phyloP scores from a whole-genome alignment of 495 filamentous ascomycete genomes.

The Penicillium cataractarum region DNA sequence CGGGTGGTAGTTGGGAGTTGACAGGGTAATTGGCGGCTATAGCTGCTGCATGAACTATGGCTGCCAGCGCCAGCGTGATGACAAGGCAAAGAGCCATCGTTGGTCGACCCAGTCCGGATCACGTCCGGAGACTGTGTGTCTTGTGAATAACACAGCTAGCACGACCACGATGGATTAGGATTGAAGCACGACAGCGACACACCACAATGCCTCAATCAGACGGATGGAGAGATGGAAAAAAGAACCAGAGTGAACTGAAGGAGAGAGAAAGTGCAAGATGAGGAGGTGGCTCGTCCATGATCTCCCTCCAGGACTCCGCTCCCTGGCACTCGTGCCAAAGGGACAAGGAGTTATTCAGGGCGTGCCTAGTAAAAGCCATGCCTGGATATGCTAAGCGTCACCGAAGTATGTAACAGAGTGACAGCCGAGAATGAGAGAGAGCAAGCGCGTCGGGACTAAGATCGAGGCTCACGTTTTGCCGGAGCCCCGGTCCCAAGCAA shows the following conservation, averaged over 20 bases:
- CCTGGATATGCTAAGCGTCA: constrained; percentile 52
- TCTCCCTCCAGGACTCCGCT: constrained; percentile 27
- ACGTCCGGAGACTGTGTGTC: constrained; percentile 15
- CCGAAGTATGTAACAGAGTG: constrained; percentile 44
- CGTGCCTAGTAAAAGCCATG: constrained; percentile 49
- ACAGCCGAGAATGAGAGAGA: constrained; percentile 32
- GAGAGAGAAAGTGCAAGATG: constrained; percentile 22
- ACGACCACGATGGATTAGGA: constrained; percentile 15
- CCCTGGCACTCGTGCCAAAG: constrained; percentile 38
- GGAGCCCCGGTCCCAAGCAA: constrained; percentile 37
- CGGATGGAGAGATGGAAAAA: constrained; percentile 13
- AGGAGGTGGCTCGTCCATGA: constrained; percentile 26
- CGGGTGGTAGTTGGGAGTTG: constrained; percentile 76
- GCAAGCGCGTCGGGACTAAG: constrained; percentile 16
- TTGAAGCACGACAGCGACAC: constrained; percentile 10
- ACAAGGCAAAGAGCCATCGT: constrained; percentile 38
- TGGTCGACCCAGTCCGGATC: constrained; percentile 21
- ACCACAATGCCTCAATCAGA: constrained; percentile 13
- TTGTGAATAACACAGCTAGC: constrained; percentile 22
- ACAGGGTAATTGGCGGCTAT: constrained; percentile 65
- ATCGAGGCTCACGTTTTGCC: constrained; percentile 39
- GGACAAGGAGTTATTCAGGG: constrained; percentile 43
- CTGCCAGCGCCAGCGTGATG: constrained; percentile 37
- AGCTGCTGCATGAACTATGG: constrained; percentile 44
- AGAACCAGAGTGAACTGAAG: constrained; percentile 18